These are phyloP conservation scores for Phyllosticta citribraziliensis DNA, from an alignment of 2,329 filamentous ascomycete genomes.

Conservation along the genomic window DNA sequence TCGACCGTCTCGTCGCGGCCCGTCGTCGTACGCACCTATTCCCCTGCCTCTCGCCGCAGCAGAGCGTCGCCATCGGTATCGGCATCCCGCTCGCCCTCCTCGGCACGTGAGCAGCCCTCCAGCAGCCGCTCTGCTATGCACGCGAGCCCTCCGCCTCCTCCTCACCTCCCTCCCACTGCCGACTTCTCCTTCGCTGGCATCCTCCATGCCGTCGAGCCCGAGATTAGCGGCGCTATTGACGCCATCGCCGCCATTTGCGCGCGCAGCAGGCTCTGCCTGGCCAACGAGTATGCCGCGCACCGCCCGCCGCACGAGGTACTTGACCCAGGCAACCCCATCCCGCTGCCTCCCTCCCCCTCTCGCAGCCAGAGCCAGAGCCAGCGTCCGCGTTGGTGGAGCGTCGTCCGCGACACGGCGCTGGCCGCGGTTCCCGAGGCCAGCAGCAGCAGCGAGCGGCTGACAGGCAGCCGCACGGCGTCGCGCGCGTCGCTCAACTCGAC, in stretches of 20 bases:
- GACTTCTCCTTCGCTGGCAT: slow-evolving; percentile 49
- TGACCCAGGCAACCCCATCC: slow-evolving; percentile 16
- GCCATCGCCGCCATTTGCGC: slow-evolving; percentile 55
- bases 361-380: slow-evolving; percentile 14
- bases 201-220: slow-evolving; percentile 46
- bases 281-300: slow-evolving; percentile 54
- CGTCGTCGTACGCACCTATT: slow-evolving; percentile 35
- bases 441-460: slow-evolving; percentile 34
- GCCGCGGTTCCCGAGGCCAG: slow-evolving; percentile 39
- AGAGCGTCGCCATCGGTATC: background rate
- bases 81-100: background rate
- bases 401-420: slow-evolving; percentile 29
- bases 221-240: slow-evolving; percentile 49
- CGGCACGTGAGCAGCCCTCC: background rate
- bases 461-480: slow-evolving; percentile 12
- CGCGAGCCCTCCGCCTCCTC: slow-evolving; percentile 11
- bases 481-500: slow-evolving; percentile 1
- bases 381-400: slow-evolving; percentile 21
- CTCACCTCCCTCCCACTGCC: slow-evolving; percentile 36
- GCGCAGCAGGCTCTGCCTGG: slow-evolving; percentile 49
- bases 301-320: slow-evolving; percentile 51
- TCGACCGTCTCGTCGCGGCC: slow-evolving; percentile 33
- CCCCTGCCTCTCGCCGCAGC: slow-evolving; percentile 21
- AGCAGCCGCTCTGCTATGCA: slow-evolving; percentile 17
- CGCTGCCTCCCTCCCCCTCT: background rate